These are phyloP conservation scores for Solanum chiquidenum DNA, from an alignment of 257 asterid species.

Conservation along the genomic window DNA sequence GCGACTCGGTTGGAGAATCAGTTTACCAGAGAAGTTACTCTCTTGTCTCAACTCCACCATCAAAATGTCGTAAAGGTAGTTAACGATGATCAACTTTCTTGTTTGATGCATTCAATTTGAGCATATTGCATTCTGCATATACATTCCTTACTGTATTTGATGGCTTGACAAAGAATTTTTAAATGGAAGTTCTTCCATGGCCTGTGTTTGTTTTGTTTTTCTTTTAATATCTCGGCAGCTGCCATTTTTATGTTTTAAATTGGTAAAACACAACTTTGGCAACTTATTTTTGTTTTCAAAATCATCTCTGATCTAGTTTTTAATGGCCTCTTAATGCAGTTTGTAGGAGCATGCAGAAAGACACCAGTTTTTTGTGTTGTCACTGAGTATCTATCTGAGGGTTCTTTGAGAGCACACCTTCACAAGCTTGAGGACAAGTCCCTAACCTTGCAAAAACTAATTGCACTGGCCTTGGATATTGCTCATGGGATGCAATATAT, in stretches of 20 bases:
- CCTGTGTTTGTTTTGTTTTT: neutral
- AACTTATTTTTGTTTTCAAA: neutral
- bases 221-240: neutral
- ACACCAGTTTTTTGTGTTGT: conserved; percentile 24
- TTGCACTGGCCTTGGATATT: conserved; percentile 25
- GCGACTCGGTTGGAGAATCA: conserved; percentile 24
- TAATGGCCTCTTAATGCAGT: conserved; percentile 11
- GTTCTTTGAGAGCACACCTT: conserved; percentile 30
- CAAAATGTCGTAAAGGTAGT: conserved; percentile 26
- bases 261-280: neutral
- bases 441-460: conserved; percentile 14
- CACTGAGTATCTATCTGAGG: conserved; percentile 31
- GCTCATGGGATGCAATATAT: conserved; percentile 32
- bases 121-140: neutral
- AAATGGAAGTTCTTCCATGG: neutral
- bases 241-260: neutral
- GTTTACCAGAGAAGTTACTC: conserved; percentile 24
- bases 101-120: neutral
- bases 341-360: conserved; percentile 31
- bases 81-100: neutral
- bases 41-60: conserved; percentile 33
- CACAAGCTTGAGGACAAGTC: conserved; percentile 30
- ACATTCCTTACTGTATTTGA: neutral
- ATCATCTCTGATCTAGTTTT: neutral
- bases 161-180: neutral